Conservation (phyloP, 352 stramenopile species). For the Sclerospora graminicola region DNA sequence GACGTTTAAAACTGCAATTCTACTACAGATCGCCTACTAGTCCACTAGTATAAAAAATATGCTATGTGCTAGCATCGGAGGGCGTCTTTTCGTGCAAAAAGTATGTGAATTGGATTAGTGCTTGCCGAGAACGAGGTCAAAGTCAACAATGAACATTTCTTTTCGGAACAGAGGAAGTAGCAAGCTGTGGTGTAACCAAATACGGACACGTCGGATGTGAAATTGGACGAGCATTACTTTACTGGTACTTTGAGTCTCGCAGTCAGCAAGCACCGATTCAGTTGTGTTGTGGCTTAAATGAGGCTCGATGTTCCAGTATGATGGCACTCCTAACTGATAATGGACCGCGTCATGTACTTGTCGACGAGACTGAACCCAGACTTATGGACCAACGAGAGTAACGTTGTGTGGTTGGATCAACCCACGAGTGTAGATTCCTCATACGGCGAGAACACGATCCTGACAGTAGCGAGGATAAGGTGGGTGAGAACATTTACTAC, state of each 20-base stretch:
- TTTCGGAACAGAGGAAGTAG: no score
- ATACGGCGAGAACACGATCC: constrained; percentile 32
- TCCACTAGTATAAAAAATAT: no score
- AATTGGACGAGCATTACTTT: constrained; percentile 51
- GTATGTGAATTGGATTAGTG: no score
- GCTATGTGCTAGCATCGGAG: no score
- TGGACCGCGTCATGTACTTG: constrained; percentile 41
- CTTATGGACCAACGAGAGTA: constrained; percentile 54
- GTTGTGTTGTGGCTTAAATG: constrained; percentile 60
- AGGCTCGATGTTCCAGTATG: constrained; percentile 52
- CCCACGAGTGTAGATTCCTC: constrained; percentile 55
- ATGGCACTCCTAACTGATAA: constrained; percentile 48
- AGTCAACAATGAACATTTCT: no score
- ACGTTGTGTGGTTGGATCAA: constrained; percentile 71
- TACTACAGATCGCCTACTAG: no score
- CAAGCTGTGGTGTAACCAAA: no score
- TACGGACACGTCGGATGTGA: no score
- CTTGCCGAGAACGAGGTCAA: no score
- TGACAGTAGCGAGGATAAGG: constrained; percentile 37
- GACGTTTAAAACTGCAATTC: no score
- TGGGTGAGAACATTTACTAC: constrained; percentile 57
- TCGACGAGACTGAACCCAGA: constrained; percentile 37
- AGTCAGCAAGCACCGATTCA: constrained; percentile 23
- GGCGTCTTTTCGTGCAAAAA: no score
- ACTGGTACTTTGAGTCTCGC: constrained; percentile 54